phyloP scores from a whole-genome alignment of 2,329 filamentous ascomycete species.

The Sporothrix euskadiensis region DNA sequence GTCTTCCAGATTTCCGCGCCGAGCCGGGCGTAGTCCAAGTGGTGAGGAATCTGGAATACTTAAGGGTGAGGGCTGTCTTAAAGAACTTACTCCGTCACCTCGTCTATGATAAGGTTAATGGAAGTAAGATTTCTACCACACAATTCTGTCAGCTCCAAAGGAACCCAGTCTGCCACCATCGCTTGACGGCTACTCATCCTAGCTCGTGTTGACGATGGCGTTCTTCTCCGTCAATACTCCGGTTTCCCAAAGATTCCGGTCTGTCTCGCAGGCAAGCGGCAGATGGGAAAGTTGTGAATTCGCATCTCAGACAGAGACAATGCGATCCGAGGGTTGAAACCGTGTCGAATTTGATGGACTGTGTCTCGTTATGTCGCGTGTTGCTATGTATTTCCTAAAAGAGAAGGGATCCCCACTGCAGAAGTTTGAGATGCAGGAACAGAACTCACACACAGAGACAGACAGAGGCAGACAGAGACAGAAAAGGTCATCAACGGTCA shows the following conservation, averaged over 20 bases:
- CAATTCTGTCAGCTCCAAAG: background rate
- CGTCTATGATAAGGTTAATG: background rate
- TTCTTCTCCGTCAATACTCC: background rate
- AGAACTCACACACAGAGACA: background rate
- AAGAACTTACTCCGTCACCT: background rate
- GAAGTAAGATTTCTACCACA: background rate
- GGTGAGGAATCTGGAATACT: background rate
- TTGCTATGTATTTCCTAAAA: background rate
- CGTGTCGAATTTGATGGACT: background rate
- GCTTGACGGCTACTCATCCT: background rate
- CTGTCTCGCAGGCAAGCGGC: background rate
- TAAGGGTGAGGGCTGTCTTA: background rate
- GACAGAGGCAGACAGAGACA: too few relatives aligned
- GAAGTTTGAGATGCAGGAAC: background rate
- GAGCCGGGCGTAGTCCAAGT: background rate
- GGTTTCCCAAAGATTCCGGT: background rate
- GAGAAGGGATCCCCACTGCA: constrained; percentile 2
- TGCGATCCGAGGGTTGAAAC: constrained; percentile 1
- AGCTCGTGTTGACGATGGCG: background rate
- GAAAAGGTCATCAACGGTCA: background rate
- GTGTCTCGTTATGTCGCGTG: background rate
- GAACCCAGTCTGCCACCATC: background rate
- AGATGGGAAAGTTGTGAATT: constrained; percentile 14
- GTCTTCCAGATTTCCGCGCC: background rate
- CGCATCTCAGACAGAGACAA: constrained; percentile 16